Evolutionary conservation across 768 basidiomycete species (phyloP), one percentile per base, ranked within the genome.

Genomic region (Boletus rex-veris): DNA sequence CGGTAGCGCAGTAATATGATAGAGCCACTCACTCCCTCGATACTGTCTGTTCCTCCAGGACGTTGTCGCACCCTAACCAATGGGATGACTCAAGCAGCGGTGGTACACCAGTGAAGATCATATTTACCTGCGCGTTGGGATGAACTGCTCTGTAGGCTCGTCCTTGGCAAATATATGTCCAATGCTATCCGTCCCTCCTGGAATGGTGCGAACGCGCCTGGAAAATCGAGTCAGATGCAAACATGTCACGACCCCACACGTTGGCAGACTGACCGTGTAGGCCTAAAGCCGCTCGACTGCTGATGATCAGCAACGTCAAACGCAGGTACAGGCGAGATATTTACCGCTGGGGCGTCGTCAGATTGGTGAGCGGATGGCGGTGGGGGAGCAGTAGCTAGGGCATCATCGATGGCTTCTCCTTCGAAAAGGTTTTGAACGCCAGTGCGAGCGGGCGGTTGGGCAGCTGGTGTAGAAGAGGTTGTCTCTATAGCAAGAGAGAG

Each of bases 11-110:
- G 7, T 38, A 5, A 41, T 8, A 21, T 53, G 67, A 16, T 31
- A 33, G 24, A 14, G 10, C 5, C 6, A 65, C 75, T 60, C 50
- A 76, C 75, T 7, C 68, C 67, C 31, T 72, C 67, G 45, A 88
- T 81, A 63, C 74, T 80, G 64, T 88, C 86, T 45, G 76, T 65
- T 24, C 86, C 86, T 60, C 86, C 86, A 31, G 86, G 86, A 41
- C 77, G 78, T 67, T 88, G 77, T 55, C 85, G 76, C 31, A 88
- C 86, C 53, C 86, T 88, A 46, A 40, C 8, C 36, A 33, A 42
- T 15, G 18, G 30, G 1, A 37, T 40, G 30, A 50, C 7, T 53
- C 35, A 43, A 35, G 28, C 19, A 49, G 9, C 7, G 6, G 21
- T 4, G 5, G 37, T 5, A 43, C 12, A 19, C 1, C 19, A 10